Evolutionary conservation across 75 land plant genomes (phyloP).

Genomic region (Adiantum capillusveneris): DNA sequence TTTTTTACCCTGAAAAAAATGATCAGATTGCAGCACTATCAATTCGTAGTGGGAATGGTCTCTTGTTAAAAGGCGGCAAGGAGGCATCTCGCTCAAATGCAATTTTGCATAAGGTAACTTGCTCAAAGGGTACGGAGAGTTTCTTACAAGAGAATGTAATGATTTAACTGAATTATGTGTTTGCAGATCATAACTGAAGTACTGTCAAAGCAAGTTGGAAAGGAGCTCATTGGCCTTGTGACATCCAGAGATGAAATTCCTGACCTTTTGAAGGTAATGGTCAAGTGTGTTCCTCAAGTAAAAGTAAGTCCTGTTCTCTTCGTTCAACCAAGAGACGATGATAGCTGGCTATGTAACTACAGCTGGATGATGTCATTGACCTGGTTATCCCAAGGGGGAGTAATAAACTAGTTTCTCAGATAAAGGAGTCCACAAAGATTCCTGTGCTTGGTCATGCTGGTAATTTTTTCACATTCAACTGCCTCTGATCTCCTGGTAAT

Average conservation of each 20-base stretch:
- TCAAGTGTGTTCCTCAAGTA: too few species aligned
- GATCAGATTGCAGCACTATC: conserved; percentile 88
- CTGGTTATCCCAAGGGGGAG: conserved; percentile 98
- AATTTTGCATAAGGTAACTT: conserved; percentile 74
- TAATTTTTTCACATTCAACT: conserved; percentile 15
- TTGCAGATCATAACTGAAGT: conserved; percentile 82
- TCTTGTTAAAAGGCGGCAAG: conserved; percentile 93
- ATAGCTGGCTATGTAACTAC: background rate
- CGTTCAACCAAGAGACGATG: too few species aligned
- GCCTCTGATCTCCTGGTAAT: too few species aligned
- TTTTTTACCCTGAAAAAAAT: background rate
- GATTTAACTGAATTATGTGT: background rate
- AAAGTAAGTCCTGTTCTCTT: too few species aligned
- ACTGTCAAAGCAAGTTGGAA: conserved; percentile 73
- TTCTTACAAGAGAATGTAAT: conserved; percentile 13
- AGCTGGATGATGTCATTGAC: conserved; percentile 99
- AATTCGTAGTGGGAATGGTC: conserved; percentile 92
- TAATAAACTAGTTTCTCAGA: conserved; percentile 85
- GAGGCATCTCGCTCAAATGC: conserved; percentile 90
- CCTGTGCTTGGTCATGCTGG: conserved; percentile 99
- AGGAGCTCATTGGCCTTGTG: conserved; percentile 80
- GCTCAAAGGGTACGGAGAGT: background rate
- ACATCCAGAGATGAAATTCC: conserved; percentile 93
- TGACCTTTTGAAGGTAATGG: conserved; percentile 78
- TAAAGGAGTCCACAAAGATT: conserved; percentile 84